Evolutionary conservation across 1,284 basidiomycete species (phyloP), one percentile per base, ranked within the genome.

Genomic region (Cutaneotrichosporon dermatis): DNA sequence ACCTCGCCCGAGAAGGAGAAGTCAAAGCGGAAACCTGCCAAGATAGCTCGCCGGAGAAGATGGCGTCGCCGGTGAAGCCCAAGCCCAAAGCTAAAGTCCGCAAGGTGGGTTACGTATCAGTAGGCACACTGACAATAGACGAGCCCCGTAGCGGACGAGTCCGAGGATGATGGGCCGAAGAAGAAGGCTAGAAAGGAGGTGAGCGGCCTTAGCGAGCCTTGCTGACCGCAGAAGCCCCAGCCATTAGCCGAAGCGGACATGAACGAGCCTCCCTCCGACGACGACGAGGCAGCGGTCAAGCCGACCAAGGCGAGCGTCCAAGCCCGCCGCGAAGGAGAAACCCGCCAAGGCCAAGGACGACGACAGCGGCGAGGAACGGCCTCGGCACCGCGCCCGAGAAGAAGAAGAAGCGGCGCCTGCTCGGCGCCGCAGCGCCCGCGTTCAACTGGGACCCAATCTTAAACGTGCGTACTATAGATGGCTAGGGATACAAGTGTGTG

Each of bases 401-500:
- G 57, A 58, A 48, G 51, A 58, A 75, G 70, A 76, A 76, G 68
- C 73, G 71, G 59, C 62, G 72, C 42, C 69, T 70, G 43, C 59
- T 76, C 44, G 61, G 69, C 6, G 69, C 63, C 35, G 54, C 34
- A 1, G 63, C 58, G 7, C 63, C 68, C 44, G 63, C 74, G 0
- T 76, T 76, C 55, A 59, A 55, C 5, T 76, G 75, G 75, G 75
- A 76, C 60, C 67, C 71, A 5, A 67, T 76, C 48, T 52, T 75
- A 61, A 69, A 66, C 13, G 75, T 76, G 57, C 67, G 73, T 40
- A 9, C 12, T 73, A 4, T 33, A 46, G 10, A 9, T 3, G 37
- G 36, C 25, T 25, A n/a, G 16, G 25, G 25, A 25, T 25, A 25
- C 25, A 25, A 25, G 25, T 25, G 25, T 25, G 25, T 25, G 25